phyloP scores from a whole-genome alignment of 768 basidiomycete genomes.

The Boletus sp. region DNA sequence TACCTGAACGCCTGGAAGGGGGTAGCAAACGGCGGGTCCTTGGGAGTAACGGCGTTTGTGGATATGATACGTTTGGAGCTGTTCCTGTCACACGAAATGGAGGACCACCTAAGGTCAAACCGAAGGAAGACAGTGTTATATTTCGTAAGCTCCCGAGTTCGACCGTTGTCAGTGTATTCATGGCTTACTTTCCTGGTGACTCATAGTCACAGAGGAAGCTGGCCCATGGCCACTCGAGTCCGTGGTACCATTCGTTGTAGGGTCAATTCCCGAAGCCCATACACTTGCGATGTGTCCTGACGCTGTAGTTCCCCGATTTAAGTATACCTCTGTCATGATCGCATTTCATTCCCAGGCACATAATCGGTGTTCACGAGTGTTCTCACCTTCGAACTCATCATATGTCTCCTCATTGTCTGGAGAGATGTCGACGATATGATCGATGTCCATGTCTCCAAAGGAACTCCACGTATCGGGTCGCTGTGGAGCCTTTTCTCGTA shows the following conservation, averaged over 20 bases:
- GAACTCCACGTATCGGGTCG: conserved; percentile 19
- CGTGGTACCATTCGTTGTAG: not conserved
- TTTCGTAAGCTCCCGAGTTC: not conserved
- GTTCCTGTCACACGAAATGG: not conserved
- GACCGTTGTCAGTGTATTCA: not conserved
- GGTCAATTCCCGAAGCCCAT: not conserved
- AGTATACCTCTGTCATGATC: conserved; percentile 3
- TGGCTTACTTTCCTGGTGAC: conserved; percentile 12
- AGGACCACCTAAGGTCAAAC: conserved; percentile 3
- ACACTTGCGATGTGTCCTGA: not conserved
- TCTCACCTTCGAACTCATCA: conserved; percentile 9
- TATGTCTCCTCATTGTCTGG: not conserved
- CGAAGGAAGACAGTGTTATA: conserved; percentile 12
- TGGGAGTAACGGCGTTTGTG: not conserved
- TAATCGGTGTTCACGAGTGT: not conserved
- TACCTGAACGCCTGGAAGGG: conserved; percentile 14
- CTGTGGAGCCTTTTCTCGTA: conserved; percentile 36
- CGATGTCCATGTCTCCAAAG: conserved; percentile 2
- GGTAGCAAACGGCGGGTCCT: not conserved
- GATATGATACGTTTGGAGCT: not conserved
- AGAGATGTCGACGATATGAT: not conserved
- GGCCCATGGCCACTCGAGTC: not conserved
- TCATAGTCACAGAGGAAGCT: not conserved
- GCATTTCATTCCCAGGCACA: not conserved
- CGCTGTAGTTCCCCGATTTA: not conserved